Evolutionary conservation across 2,329 filamentous ascomycete genomes (phyloP), one percentile per base, ranked within the genome.

Genomic region (Aspergillus novoparasiticus): DNA sequence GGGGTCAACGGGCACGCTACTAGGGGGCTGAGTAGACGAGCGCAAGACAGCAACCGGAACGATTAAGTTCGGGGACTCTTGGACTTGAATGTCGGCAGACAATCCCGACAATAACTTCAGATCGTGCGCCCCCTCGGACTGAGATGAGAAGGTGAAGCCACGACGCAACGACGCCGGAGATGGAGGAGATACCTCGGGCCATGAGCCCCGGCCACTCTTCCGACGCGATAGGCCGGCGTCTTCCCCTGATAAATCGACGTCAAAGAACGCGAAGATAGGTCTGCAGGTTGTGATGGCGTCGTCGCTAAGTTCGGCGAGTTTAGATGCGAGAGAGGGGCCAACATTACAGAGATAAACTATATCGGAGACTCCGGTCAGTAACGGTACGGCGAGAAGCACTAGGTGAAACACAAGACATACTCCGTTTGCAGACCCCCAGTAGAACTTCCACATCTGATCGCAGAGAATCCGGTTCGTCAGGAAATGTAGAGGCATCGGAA

Each of bases 181-280:
- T 11, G 76, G 72, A 41, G 74, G 71, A 26, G 64, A 64, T n/a
- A 63, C 69, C 34, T 73, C 73, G n/a, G 66, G 67, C 70, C 70
- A 75, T 19, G 72, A 75, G 23, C 69, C 68, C 28, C 71, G 73
- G 59, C 67, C 71, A 45, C 71, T 71, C 63, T 73, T 73, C 39
- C 74, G 72, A 57, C 73, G 71, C 46, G 71, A 63, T 64, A 74
- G 55, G 64, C 73, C 71, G 68, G 78, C 70, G 72, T 81, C 73
- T 75, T 80, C 69, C 70, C 64, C 67, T 69, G 68, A 66, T 16
- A 77, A 78, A 21, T 81, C 81, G 41, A 86, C 80, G 71, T 86
- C 84, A 68, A 86, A 80, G 51, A 87, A 81, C 23, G 85, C 84
- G 57, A 87, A 80, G 6, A 84, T 83, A n/a, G 85, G 85, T 57